Percentiles rank a stretch among this genome's conserved stretches.
phyloP scores from a whole-genome alignment of 805 yeast species.

The Cyberlindnera saturnus region DNA sequence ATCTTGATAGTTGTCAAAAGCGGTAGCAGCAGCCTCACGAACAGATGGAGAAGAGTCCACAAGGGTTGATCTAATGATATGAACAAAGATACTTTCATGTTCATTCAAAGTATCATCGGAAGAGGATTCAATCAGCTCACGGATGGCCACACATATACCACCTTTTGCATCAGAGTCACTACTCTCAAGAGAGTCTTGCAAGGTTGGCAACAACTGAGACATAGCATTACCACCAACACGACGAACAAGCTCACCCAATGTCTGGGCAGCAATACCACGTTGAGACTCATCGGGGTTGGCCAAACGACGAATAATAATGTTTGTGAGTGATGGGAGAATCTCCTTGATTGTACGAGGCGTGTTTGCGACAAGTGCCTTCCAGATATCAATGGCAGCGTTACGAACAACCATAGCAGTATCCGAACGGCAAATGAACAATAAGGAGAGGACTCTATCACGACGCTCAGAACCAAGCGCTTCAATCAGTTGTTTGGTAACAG shows the following conservation, averaged over 20 bases:
- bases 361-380: slow-evolving; percentile 95
- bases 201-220: slow-evolving; percentile 76
- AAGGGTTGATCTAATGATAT: slow-evolving; percentile 71
- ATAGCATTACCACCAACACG: slow-evolving; percentile 89
- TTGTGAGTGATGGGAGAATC: slow-evolving; percentile 77
- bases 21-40: slow-evolving; percentile 85
- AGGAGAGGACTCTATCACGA: slow-evolving; percentile 77
- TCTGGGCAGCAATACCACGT: slow-evolving; percentile 84
- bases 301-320: slow-evolving; percentile 71
- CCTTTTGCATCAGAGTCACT: slow-evolving; percentile 81
- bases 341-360: slow-evolving; percentile 94
- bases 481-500: slow-evolving; percentile 56
- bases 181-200: slow-evolving; percentile 55
- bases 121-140: slow-evolving; percentile 78
- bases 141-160: slow-evolving; percentile 93
- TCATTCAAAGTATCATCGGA: slow-evolving; percentile 51
- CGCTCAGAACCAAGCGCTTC: slow-evolving; percentile 83
- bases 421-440: slow-evolving; percentile 90
- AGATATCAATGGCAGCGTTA: slow-evolving; percentile 83
- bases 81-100: slow-evolving; percentile 64
- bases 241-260: slow-evolving; percentile 90
- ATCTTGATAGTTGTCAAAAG: slow-evolving; percentile 83
- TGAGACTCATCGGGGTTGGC: slow-evolving; percentile 78
- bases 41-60: slow-evolving; percentile 69
- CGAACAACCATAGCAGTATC: slow-evolving; percentile 86